Evolutionary conservation across 1,284 basidiomycete species (phyloP), one percentile per base, ranked within the genome.

Genomic region (Golubevia pallescens): DNA sequence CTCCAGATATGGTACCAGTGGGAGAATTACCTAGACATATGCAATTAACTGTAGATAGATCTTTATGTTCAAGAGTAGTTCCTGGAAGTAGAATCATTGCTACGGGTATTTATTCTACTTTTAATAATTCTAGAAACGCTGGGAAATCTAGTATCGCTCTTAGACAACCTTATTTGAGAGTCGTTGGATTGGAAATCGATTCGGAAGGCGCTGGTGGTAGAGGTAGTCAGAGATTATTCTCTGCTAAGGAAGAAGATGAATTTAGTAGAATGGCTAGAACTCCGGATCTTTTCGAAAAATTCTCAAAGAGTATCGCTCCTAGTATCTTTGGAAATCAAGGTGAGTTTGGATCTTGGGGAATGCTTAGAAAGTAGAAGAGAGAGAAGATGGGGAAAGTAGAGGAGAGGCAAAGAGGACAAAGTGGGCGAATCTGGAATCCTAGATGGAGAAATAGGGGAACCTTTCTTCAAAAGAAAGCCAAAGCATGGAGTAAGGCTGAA

Each of bases 1-100:
- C 96, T 5, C 97, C 97, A 0, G 97, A 99, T 86, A 97, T 98
- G 94, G 97, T 99, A 0, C 97, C 97, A 1, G 95, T 99, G 21
- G 97, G 97, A 88, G 97, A 99, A 84, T 88, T 99, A 57, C 97
- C 97, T 3, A 88, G 95, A 54, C 97, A 99, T 86, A 95, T 99
- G 89, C 90, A 97, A 63, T 88, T 99, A 24, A 95, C 93, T 48
- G 91, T 91, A 10, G 97, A 99, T 86, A 75, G 83, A n/a, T 74
- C 79, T 8, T 72, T 85, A 13, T 81, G 78, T 54, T 81, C 78
- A 19, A 71, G 82, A 23, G 81, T 85, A 1, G 93, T 98, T 1
- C 97, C 97, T 1, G 97, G 97, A 5, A 94, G 95, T 21, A 89
- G 95, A 64, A 91, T 99, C 58, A 91, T 99, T 69, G 94, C 93